A percentile compares a stretch with the other conserved stretches of the same genome.
phyloP scores from a whole-genome alignment of 2,329 filamentous ascomycete species.

The Verticillium dahliae region DNA sequence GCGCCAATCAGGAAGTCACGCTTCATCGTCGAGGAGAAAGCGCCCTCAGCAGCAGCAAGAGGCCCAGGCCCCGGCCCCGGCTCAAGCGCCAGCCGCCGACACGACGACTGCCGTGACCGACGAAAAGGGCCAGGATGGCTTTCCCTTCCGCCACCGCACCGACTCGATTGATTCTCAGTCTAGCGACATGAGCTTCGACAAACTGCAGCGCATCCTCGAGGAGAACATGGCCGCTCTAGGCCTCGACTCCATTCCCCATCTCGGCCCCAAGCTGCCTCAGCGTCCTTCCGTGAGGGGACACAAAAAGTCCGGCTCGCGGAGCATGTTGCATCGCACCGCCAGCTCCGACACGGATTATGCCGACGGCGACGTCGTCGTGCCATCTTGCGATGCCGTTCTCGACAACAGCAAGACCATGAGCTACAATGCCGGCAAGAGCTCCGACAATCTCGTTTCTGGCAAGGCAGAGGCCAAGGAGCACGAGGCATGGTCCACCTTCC shows the following conservation, averaged over 20 bases:
- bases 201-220: conserved; percentile 73
- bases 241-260: conserved; percentile 35
- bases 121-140: background rate
- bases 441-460: conserved; percentile 33
- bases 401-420: conserved; percentile 87
- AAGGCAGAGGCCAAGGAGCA: conserved; percentile 57
- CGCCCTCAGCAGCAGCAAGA: conserved; percentile 14
- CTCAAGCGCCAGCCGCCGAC: conserved; percentile 1
- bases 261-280: conserved; percentile 33
- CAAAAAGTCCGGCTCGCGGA: conserved; percentile 31
- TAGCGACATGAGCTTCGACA: conserved; percentile 68
- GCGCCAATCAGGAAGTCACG: conserved; percentile 36
- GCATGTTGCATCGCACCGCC: conserved; percentile 37
- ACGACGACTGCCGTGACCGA: background rate
- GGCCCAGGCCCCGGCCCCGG: conserved; percentile 3
- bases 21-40: conserved; percentile 32
- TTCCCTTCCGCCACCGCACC: conserved; percentile 25
- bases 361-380: conserved; percentile 77
- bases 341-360: conserved; percentile 82
- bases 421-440: conserved; percentile 48
- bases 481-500: conserved; percentile 79
- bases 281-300: conserved; percentile 28
- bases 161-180: conserved; percentile 60
- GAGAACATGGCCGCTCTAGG: conserved; percentile 54
- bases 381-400: conserved; percentile 73